A percentile compares a stretch with the other conserved stretches of the same genome.
Evolutionary conservation across 2,329 filamentous ascomycete species (phyloP).

Genomic region (Pyrenophora graminea): DNA sequence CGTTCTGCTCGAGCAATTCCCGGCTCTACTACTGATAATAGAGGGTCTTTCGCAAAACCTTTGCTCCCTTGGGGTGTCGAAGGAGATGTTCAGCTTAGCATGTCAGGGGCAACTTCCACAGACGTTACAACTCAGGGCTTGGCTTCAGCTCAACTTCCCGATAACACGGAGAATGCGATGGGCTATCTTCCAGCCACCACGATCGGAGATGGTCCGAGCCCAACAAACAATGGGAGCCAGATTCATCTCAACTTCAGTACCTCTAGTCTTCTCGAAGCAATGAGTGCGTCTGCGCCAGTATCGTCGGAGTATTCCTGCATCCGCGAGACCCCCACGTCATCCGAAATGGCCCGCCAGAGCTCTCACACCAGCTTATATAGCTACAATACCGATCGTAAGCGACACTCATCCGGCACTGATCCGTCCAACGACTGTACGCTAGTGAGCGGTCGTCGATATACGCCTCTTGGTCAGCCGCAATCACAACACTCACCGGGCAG

Average conservation of each 20-base stretch:
- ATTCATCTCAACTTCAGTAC: slow-evolving; percentile 33
- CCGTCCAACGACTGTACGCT: slow-evolving; percentile 38
- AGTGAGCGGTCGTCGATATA: slow-evolving; percentile 49
- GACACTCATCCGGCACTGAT: slow-evolving; percentile 28
- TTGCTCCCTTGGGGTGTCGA: slow-evolving; percentile 27
- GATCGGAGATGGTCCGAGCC: slow-evolving; percentile 9
- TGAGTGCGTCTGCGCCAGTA: slow-evolving; percentile 22
- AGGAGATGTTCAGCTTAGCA: slow-evolving; percentile 12
- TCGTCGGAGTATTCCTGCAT: slow-evolving; percentile 31
- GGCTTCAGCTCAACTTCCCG: slow-evolving; percentile 9
- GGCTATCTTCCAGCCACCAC: slow-evolving; percentile 14
- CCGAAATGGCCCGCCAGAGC: slow-evolving; percentile 32
- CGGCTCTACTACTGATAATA: slow-evolving; percentile 10
- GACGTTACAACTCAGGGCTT: slow-evolving; percentile 4
- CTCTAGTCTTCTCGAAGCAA: slow-evolving; percentile 26
- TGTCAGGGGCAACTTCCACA: slow-evolving; percentile 15
- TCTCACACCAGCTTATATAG: slow-evolving; percentile 47
- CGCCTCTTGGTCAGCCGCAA: slow-evolving; percentile 28
- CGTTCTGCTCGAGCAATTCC: slow-evolving; percentile 29
- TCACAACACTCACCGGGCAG: slow-evolving; percentile 11
- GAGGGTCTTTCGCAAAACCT: slow-evolving; percentile 25
- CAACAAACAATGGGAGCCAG: slow-evolving; percentile 12
- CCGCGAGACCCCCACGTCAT: slow-evolving; percentile 12
- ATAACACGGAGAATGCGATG: slow-evolving; percentile 15
- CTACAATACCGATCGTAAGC: slow-evolving; percentile 45